Evolutionary conservation across 208 protist genomes (phyloP), one percentile per base, ranked within the genome.

Genomic region (Acanthamoeba triangularis): DNA sequence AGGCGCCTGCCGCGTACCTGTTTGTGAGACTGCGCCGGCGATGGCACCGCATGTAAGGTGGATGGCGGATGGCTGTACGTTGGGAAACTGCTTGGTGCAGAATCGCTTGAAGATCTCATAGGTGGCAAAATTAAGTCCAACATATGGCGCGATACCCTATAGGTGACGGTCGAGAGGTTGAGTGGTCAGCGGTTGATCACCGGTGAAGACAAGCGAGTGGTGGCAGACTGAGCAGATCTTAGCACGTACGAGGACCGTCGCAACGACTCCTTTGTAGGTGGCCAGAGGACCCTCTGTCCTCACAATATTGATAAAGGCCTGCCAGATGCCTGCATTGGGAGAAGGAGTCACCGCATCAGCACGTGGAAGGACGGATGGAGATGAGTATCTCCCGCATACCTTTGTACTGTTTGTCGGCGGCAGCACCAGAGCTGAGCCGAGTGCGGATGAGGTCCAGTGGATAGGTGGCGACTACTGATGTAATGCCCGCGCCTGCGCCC

Each of bases 381-480:
- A n/a, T n/a, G n/a, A n/a, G n/a, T n/a, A n/a, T n/a, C n/a, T n/a
- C 20, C 5, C n/a, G 4, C 44, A 2, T 18, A 87, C 78, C 78
- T 33, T 61, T 87, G 49, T 87, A 87, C 78, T 87, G 98, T 96
- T 59, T 96, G 96, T 44, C 94, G 97, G 80, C 96, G 96, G 78
- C 3, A 93, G 98, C 98, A 92, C 96, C 96, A 25, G 97, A 98
- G 1, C 98, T 98, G 93, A 99, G 98, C 47, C 98, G 95, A 16
- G 99, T 98, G 14, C 99, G 98, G 96, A 99, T 98, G 30, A 99
- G 96, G 92, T 99, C 99, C 6, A 99, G 97, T 28, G 99, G 99
- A 95, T 99, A 99, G 11, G 99, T 99, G 65, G 96, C 98, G 16
- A 98, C 98, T 16, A 98, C 99, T 37, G 98, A 98, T 0, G 98